These are phyloP conservation scores for Auricularia cornea DNA, from an alignment of 768 basidiomycete species.

Conservation along the genomic window DNA sequence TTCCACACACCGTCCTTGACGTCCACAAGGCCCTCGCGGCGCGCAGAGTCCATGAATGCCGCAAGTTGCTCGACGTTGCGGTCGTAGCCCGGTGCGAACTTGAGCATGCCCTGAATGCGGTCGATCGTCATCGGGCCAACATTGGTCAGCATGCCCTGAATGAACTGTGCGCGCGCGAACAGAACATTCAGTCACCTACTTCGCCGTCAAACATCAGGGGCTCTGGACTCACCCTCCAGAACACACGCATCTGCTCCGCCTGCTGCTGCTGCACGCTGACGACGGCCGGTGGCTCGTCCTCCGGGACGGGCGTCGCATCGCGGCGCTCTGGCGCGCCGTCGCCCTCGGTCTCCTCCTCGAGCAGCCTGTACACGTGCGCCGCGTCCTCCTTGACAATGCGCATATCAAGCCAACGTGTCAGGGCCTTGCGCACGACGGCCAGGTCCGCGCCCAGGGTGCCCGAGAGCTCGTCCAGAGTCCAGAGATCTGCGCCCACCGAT, in stretches of 20 bases:
- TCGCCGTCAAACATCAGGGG: neutral
- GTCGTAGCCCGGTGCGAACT: slow-evolving; percentile 76
- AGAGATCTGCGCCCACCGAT: slow-evolving; percentile 39
- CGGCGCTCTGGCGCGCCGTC: slow-evolving; percentile 7
- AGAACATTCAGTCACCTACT: slow-evolving; percentile 6
- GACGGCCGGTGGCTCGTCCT: slow-evolving; percentile 42
- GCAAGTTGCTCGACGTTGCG: slow-evolving; percentile 70
- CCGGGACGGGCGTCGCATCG: slow-evolving; percentile 22
- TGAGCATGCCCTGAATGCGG: slow-evolving; percentile 84
- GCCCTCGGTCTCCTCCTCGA: slow-evolving; percentile 53
- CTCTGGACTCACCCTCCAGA: slow-evolving; percentile 63
- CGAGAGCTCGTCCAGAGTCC: slow-evolving; percentile 65
- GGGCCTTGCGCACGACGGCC: slow-evolving; percentile 57
- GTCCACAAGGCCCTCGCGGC: slow-evolving; percentile 65
- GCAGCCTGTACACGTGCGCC: slow-evolving; percentile 51
- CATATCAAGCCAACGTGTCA: slow-evolving; percentile 76
- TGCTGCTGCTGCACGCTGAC: slow-evolving; percentile 62
- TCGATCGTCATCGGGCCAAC: slow-evolving; percentile 66
- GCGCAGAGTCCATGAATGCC: slow-evolving; percentile 72
- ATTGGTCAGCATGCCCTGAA: slow-evolving; percentile 88
- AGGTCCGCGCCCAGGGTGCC: slow-evolving; percentile 55
- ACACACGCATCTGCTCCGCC: slow-evolving; percentile 77
- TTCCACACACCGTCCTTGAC: slow-evolving; percentile 67
- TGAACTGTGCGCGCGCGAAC: slow-evolving; percentile 43
- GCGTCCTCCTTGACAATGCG: slow-evolving; percentile 68